Percentiles rank a stretch among this genome's conserved stretches.
Evolutionary conservation across 1,284 basidiomycete species (phyloP).

Genomic region (Moniliella sp.): DNA sequence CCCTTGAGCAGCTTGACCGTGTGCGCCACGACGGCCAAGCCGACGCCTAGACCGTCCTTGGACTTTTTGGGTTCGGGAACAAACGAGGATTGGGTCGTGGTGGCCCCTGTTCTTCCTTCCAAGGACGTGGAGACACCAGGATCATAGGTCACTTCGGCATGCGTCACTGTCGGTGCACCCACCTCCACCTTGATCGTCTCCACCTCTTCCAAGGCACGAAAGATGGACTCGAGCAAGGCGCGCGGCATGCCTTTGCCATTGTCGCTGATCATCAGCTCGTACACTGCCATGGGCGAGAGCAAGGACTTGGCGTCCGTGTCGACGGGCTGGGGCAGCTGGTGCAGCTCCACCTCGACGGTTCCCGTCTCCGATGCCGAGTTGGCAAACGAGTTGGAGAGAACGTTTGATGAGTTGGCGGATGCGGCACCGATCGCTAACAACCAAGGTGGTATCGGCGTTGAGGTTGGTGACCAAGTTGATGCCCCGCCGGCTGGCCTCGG

Average conservation of each 20-base stretch:
- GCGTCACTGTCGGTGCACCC: too few species aligned
- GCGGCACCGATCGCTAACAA: slow-evolving; percentile 43
- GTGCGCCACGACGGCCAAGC: slow-evolving; percentile 55
- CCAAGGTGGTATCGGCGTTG: slow-evolving; percentile 39
- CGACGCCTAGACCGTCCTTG: slow-evolving; percentile 41
- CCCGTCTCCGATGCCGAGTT: slow-evolving; percentile 52
- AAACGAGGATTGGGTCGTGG: too few species aligned
- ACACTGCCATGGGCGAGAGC: slow-evolving; percentile 40
- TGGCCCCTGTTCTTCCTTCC: too few species aligned
- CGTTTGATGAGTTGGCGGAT: slow-evolving; percentile 60
- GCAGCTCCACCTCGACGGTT: slow-evolving; percentile 47
- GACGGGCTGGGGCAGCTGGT: slow-evolving; percentile 18
- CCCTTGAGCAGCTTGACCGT: slow-evolving; percentile 60
- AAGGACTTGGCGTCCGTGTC: slow-evolving; percentile 7
- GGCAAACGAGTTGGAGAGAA: slow-evolving; percentile 57
- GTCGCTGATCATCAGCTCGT: slow-evolving; percentile 54
- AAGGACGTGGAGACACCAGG: too few species aligned
- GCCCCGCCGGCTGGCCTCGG: slow-evolving; percentile 50
- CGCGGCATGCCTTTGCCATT: slow-evolving; percentile 56
- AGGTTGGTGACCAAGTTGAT: slow-evolving; percentile 48
- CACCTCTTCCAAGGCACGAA: slow-evolving; percentile 65
- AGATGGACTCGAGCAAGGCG: slow-evolving; percentile 56
- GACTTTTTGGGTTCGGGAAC: too few species aligned
- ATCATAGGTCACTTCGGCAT: too few species aligned
- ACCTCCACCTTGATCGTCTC: slow-evolving; percentile 38